Percentiles rank a stretch among this genome's conserved stretches.
Conservation (phyloP, 441 rosid genomes). For the Eutrema salsugineum region DNA sequence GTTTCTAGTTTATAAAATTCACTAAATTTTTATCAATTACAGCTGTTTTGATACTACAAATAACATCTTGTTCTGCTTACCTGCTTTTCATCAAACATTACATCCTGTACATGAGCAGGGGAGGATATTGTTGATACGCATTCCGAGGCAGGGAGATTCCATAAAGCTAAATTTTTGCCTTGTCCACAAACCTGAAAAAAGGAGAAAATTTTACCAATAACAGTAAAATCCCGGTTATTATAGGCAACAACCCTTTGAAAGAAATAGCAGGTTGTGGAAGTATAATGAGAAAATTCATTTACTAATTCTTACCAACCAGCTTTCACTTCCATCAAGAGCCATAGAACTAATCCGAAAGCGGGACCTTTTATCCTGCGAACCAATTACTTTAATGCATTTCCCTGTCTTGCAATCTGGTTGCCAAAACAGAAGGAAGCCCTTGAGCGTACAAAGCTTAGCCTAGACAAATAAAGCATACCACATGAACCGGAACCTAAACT, state of each 20-base stretch:
- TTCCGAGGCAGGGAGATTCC: conserved; percentile 90
- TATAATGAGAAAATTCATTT: neutral
- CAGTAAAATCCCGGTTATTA: neutral
- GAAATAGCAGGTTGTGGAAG: neutral
- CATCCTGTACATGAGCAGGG: conserved; percentile 63
- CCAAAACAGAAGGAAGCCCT: conserved; percentile 21
- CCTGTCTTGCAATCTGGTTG: conserved; percentile 86
- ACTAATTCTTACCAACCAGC: conserved; percentile 89
- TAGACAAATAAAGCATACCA: neutral
- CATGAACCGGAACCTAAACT: neutral
- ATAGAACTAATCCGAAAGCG: conserved; percentile 55
- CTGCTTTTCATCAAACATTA: conserved; percentile 73
- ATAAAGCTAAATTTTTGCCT: conserved; percentile 60
- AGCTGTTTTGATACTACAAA: neutral
- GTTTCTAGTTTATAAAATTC: neutral
- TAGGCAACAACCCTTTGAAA: neutral
- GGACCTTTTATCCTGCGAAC: conserved; percentile 50
- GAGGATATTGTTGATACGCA: conserved; percentile 57
- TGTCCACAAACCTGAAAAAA: conserved; percentile 67
- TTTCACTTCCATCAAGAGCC: conserved; percentile 93
- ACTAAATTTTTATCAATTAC: neutral
- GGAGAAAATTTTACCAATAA: conserved; percentile 8
- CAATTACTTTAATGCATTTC: conserved; percentile 64
- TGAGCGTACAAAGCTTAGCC: conserved; percentile 18
- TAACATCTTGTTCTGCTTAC: conserved; percentile 40